Evolutionary conservation across 164 flowering plant genomes (phyloP), one percentile per base, ranked within the genome.

Genomic region (Protea cynaroides): DNA sequence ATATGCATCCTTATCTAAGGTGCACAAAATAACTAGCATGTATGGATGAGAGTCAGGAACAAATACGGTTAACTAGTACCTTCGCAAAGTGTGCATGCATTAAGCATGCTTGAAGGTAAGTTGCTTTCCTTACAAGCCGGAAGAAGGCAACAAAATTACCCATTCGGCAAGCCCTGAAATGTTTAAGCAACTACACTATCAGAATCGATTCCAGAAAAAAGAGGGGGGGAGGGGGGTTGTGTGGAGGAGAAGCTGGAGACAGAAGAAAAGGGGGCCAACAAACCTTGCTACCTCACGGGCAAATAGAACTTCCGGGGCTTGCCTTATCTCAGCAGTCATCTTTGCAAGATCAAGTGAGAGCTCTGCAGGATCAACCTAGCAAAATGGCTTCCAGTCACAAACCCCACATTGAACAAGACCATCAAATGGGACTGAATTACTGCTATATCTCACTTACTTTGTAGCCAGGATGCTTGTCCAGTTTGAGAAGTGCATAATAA

Each of bases 31-130:
- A 36, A 50, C 56, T 34, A 21, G 23, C 43, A 38, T 25, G 12
- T 37, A 25, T 17, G 37, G 4, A 13, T 25, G n/a, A 25, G n/a
- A 29, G 3, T 25, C 22, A 5, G 8, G 25, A 4, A 13, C 8
- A 25, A 40, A 14, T 10, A 55, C 22, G 25, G 44, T 43, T 43
- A 53, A 62, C 7, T 7, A 64, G 67, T 83, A 95, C 99, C 99
- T 95, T 95, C 14, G 96, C 67, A 76, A 95, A 95, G 79, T 92
- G 99, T 58, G 99, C 99, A 81, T 95, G 97, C 96, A 95, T 95
- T 73, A 95, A 66, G 76, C 99, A 95, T 67, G 99, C 96, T 78
- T 95, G 97, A 67, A 92, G 92, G 68, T 95, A 95, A 59, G 85
- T 86, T 11, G 97, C 94, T 72, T 81, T 90, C 70, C 84, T 81